Evolutionary conservation across 352 stramenopile genomes (phyloP), one percentile per base, ranked within the genome.

Genomic region (Pythium aphanidermatum): DNA sequence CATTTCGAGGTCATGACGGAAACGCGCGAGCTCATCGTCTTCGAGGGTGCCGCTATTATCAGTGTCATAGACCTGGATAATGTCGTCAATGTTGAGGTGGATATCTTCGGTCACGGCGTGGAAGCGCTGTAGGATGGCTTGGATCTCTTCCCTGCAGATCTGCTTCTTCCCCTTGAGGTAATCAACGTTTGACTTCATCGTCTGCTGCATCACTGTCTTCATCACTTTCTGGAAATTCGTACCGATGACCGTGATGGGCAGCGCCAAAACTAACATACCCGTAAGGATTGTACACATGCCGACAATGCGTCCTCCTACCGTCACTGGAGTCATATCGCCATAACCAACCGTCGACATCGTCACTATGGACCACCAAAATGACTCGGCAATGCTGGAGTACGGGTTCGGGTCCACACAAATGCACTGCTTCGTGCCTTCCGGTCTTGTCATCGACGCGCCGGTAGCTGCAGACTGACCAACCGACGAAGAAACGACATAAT

Each of bases 331-430:
- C 65, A 92, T 83, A 41, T 96, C 86, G 2, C 86, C 86, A 43
- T 95, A 96, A 1, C 86, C 86, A 3, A 95, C 83, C 0, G 86
- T 95, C 19, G 86, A 95, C 73, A 95, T 92, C n/a, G 85, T 96
- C 44, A 96, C 82, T 39, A 96, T 83, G 40, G 85, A 86, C 83
- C 82, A 96, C 78, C 85, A 95, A 21, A 94, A 90, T 4, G 76
- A 83, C 19, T 70, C 61, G 0, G 76, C 70, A 40, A 96, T 93
- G 42, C 71, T 85, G 46, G 58, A 68, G 63, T 92, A 95, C 19
- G 82, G 83, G 16, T 85, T 89, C n/a, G 71, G 72, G 46, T 92
- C 83, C 14, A 86, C 59, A 25, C 70, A 83, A 1, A 82, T 55
- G 39, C 74, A 85, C 5, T 50, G 16, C 5, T 42, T 39, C 12